Evolutionary conservation across 225 moss, liverwort and hornwort genomes (phyloP), one percentile per base, ranked within the genome.

Genomic region (Polytrichum commune): DNA sequence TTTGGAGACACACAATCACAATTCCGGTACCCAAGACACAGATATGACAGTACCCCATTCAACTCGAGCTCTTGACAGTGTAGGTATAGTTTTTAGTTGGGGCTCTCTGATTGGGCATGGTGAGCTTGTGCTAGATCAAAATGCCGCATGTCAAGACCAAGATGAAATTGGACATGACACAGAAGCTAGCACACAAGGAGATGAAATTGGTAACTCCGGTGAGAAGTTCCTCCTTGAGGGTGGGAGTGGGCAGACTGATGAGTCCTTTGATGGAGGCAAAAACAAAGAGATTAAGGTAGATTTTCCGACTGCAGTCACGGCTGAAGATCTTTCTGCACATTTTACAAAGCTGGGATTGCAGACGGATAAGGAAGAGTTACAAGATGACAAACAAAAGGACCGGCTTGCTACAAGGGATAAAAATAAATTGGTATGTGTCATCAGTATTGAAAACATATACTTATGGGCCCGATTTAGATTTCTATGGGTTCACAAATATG

Each of bases 381-480:
- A 16, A 63, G 25, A 27, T 23, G 62, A 16, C 25, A 23, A 63
- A 63, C 24, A 63, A 63, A 63, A 16, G 16, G 16, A 5, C 24
- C 5, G 0, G 62, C 8, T 63, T 63, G 62, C 27, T 24, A 26
- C 24, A 27, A 16, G 27, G 25, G 27, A 63, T 18, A 16, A 27
- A 27, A 18, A 60, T 60, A n/a, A 63, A 63, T 5, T 63, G 62
- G 62, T 63, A 63, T 63, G 62, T 28, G 62, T 63, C 62, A 28
- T 26, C 9, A 63, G 7, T 13, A 58, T 58, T 56, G n/a, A 6
- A 56, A 56, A 56, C 56, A 56, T 56, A 19, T 18, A n/a, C 8
- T 18, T 58, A 20, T 58, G 46, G 46, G 13, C 46, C 46, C 0
- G 13, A 46, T 46, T 13, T 46, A 46, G 2, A 8, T 35, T 35